A percentile compares a stretch with the other conserved stretches of the same genome.
These are phyloP conservation scores for Narthecium ossifragum DNA, from an alignment of 106 monocot genomes.

Conservation along the genomic window DNA sequence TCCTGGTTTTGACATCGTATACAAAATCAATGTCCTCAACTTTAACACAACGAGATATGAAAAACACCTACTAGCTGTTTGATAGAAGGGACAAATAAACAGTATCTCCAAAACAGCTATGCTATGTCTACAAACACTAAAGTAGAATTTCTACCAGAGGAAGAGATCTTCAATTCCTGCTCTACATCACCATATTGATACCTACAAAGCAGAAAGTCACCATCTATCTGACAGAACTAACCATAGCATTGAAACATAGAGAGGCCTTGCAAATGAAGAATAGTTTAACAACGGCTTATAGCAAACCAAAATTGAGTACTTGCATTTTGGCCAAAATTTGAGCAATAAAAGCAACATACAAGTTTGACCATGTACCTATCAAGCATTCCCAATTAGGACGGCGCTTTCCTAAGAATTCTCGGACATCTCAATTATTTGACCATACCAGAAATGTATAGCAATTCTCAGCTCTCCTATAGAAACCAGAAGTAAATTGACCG, in stretches of 20 bases:
- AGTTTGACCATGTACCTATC: constrained; percentile 52
- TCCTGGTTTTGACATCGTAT: background rate
- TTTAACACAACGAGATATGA: constrained; percentile 78
- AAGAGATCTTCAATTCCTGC: no score
- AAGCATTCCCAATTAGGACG: constrained; percentile 99
- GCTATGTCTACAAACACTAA: no score
- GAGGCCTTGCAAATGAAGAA: no score
- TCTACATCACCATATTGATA: constrained; percentile 98
- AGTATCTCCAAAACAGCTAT: no score
- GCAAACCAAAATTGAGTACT: constrained; percentile 68
- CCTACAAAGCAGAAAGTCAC: constrained; percentile 21
- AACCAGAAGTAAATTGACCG: no score
- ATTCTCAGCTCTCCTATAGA: no score
- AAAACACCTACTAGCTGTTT: no score
- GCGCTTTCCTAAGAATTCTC: constrained; percentile 90
- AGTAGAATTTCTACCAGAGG: no score
- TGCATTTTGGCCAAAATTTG: background rate
- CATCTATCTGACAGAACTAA: background rate
- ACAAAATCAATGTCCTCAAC: constrained; percentile 98
- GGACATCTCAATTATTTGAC: constrained; percentile 98
- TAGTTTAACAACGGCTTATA: constrained; percentile 38
- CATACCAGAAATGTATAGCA: constrained; percentile 54
- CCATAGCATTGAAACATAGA: background rate
- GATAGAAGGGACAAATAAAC: no score
- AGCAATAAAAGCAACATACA: background rate